These are phyloP conservation scores for Volutella citrinella DNA, from an alignment of 2,329 filamentous ascomycete genomes.

Conservation along the genomic window DNA sequence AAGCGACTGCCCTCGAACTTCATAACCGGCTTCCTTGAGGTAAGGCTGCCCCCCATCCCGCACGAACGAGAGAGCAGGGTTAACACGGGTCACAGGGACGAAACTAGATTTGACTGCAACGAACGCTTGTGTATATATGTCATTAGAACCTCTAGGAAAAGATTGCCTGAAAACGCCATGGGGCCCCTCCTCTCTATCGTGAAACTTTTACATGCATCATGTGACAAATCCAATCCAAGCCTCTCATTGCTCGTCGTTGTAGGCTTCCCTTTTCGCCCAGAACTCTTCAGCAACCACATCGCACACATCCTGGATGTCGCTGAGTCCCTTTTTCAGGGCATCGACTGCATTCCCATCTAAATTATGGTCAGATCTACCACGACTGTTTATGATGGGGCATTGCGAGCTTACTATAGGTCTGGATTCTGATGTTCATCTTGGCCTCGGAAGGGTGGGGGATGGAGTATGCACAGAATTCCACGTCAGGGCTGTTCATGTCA, in stretches of 20 bases:
- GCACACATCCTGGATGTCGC: constrained; percentile 86
- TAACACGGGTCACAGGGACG: constrained; percentile 43
- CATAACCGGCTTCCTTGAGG: constrained; percentile 93
- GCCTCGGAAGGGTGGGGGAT: constrained; percentile 95
- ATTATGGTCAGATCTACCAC: constrained; percentile 6
- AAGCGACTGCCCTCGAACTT: constrained; percentile 82
- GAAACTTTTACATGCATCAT: no score
- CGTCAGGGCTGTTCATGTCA: constrained; percentile 84
- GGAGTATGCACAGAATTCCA: constrained; percentile 97
- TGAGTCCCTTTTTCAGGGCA: constrained; percentile 84
- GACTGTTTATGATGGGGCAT: background rate
- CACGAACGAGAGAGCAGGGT: no score
- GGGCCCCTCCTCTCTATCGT: no score
- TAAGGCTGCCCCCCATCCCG: no score
- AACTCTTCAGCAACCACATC: constrained; percentile 95
- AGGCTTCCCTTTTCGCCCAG: constrained; percentile 49
- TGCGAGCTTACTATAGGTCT: constrained; percentile 79
- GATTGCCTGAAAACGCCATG: constrained; percentile 31
- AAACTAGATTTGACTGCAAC: constrained; percentile 43
- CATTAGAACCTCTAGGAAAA: constrained; percentile 26
- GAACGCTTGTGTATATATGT: constrained; percentile 35
- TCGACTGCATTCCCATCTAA: constrained; percentile 77
- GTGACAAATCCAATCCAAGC: no score
- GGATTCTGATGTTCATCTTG: constrained; percentile 96
- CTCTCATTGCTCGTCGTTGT: constrained; percentile 31